Percentiles rank a stretch among this genome's conserved stretches.
These are phyloP conservation scores for Spathaspora girioi DNA, from an alignment of 805 yeast species.

Conservation along the genomic window DNA sequence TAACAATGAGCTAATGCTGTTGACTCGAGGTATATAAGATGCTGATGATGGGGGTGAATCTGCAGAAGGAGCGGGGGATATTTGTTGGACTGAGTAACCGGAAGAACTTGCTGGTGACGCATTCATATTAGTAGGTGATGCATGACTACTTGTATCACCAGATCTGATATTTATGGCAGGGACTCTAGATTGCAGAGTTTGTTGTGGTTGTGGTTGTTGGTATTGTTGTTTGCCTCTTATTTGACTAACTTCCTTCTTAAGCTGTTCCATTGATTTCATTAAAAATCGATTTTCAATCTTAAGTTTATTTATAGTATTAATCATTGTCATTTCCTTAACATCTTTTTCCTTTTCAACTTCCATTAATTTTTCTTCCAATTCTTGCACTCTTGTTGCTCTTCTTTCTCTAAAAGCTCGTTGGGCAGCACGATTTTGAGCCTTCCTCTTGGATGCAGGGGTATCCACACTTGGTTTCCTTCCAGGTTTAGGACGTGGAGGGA, in stretches of 20 bases:
- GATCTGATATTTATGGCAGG: neutral
- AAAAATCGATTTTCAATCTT: constrained; percentile 44
- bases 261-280: constrained; percentile 38
- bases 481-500: constrained; percentile 62
- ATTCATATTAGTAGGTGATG: constrained; percentile 11
- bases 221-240: constrained; percentile 11
- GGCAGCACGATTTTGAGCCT: constrained; percentile 93
- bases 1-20: neutral
- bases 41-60: constrained; percentile 39
- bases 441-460: constrained; percentile 79
- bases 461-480: constrained; percentile 65
- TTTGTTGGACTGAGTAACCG: constrained; percentile 40
- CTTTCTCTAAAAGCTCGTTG: constrained; percentile 89
- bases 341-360: constrained; percentile 68
- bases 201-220: constrained; percentile 1
- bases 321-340: constrained; percentile 51
- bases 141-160: constrained; percentile 5
- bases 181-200: neutral
- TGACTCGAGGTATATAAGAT: neutral
- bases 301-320: constrained; percentile 48
- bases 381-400: constrained; percentile 76
- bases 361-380: constrained; percentile 65
- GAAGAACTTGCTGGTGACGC: constrained; percentile 26
- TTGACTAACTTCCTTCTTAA: constrained; percentile 29
- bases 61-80: constrained; percentile 53